A percentile compares a stretch with the other conserved stretches of the same genome.
These are phyloP conservation scores for Xylaria curta DNA, from an alignment of 495 filamentous ascomycete species.

Conservation along the genomic window DNA sequence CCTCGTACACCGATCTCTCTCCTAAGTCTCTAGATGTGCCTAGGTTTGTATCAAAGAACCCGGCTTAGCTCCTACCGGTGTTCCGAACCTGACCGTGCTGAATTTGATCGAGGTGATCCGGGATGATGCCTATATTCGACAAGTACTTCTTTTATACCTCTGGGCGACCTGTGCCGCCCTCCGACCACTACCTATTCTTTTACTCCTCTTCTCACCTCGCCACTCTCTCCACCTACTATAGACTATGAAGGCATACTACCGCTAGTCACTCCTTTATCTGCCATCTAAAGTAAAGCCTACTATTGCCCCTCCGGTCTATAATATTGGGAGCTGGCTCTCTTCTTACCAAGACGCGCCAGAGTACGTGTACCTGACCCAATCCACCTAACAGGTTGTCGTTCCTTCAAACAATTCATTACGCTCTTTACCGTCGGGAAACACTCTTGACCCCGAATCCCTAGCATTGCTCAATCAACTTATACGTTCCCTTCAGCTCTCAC, in stretches of 20 bases:
- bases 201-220: constrained; percentile 43
- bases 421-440: constrained; percentile 43
- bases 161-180: constrained; percentile 52
- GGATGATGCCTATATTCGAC: constrained; percentile 44
- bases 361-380: constrained; percentile 46
- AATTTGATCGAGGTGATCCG: constrained; percentile 44
- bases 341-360: constrained; percentile 45
- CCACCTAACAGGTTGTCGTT: constrained; percentile 48
- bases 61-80: constrained; percentile 60
- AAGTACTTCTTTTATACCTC: constrained; percentile 56
- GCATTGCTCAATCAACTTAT: constrained; percentile 33
- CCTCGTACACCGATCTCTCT: constrained; percentile 53
- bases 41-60: constrained; percentile 58
- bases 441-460: constrained; percentile 15
- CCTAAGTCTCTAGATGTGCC: constrained; percentile 53
- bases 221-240: constrained; percentile 45
- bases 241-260: constrained; percentile 43
- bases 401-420: constrained; percentile 49
- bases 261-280: constrained; percentile 55
- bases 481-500: constrained; percentile 37
- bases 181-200: constrained; percentile 40
- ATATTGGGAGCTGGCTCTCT: constrained; percentile 60
- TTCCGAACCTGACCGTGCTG: constrained; percentile 56
- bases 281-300: constrained; percentile 37
- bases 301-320: constrained; percentile 58